Evolutionary conservation across 192 early-diverging fungal genomes (phyloP).

Genomic region (Coemansia sp.): DNA sequence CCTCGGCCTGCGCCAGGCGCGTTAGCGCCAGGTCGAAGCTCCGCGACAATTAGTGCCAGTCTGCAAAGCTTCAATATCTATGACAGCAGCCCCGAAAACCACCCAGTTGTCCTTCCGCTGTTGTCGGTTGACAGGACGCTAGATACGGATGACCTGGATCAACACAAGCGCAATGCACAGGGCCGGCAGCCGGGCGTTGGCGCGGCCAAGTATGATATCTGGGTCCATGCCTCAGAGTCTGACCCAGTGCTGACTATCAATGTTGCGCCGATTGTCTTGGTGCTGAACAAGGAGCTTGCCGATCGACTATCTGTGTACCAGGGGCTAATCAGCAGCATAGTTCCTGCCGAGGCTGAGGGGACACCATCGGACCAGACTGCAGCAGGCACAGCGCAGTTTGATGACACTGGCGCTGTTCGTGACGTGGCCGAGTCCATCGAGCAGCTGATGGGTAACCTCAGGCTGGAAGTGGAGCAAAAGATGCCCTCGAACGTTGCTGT

Average conservation of each 20-base stretch:
- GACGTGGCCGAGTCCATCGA: constrained; percentile 43
- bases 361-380: neutral
- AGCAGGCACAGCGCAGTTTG: neutral
- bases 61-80: constrained; percentile 37
- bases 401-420: neutral
- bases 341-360: neutral
- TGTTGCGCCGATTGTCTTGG: constrained; percentile 32
- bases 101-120: constrained; percentile 38
- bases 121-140: constrained; percentile 34
- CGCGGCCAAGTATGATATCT: constrained; percentile 37
- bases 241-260: constrained; percentile 34
- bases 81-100: constrained; percentile 37
- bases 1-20: neutral
- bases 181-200: neutral
- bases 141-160: neutral
- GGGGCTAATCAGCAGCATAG: constrained; percentile 16
- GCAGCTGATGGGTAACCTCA: constrained; percentile 40
- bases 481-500: constrained; percentile 40
- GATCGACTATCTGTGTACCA: constrained; percentile 36
- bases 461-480: constrained; percentile 21
- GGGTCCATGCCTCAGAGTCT: constrained; percentile 22
- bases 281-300: constrained; percentile 38
- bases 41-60: constrained; percentile 25
- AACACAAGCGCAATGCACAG: neutral
- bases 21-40: neutral